Conservation (phyloP, 345 rosid genomes). For the Sisymbrium altissimum region DNA sequence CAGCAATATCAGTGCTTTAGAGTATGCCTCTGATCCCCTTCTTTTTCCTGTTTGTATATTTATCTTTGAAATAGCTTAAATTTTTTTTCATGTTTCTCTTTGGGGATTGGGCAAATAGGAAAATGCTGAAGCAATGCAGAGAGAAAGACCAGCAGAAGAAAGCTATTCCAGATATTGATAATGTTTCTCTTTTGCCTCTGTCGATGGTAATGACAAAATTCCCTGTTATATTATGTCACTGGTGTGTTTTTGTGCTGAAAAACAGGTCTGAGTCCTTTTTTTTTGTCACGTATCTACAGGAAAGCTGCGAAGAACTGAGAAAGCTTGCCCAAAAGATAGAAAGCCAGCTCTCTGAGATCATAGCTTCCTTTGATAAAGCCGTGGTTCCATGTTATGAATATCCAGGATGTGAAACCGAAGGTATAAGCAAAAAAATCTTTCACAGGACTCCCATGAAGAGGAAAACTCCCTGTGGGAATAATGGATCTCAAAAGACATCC, state of each 20-base stretch:
- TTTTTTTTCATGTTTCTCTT: slow-evolving; percentile 2
- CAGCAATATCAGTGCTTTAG: slow-evolving; percentile 21
- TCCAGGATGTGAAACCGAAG: too few species aligned
- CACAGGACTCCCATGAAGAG: not conserved
- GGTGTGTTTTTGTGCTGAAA: not conserved
- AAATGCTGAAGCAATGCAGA: slow-evolving; percentile 28
- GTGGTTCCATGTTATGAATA: not conserved
- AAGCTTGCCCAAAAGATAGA: slow-evolving; percentile 19
- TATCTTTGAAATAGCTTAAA: slow-evolving; percentile 4
- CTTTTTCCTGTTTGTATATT: not conserved
- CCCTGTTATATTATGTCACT: not conserved
- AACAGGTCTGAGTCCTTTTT: not conserved
- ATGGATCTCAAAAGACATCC: not conserved
- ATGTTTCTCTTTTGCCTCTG: slow-evolving; percentile 21
- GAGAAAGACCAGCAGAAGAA: slow-evolving; percentile 21
- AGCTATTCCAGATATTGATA: slow-evolving; percentile 11
- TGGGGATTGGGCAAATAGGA: slow-evolving; percentile 3
- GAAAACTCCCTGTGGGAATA: not conserved
- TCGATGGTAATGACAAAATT: slow-evolving; percentile 20
- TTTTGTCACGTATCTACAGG: slow-evolving; percentile 1
- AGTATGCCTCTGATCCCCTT: slow-evolving; percentile 17
- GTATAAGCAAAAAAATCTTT: too few species aligned
- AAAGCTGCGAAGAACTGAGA: slow-evolving; percentile 31
- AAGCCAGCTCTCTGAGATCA: slow-evolving; percentile 23
- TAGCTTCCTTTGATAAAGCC: slow-evolving; percentile 5